Base-by-base conservation (phyloP, 1,284 basidiomycete genomes). In the Ceratobasidium sp. region DNA sequence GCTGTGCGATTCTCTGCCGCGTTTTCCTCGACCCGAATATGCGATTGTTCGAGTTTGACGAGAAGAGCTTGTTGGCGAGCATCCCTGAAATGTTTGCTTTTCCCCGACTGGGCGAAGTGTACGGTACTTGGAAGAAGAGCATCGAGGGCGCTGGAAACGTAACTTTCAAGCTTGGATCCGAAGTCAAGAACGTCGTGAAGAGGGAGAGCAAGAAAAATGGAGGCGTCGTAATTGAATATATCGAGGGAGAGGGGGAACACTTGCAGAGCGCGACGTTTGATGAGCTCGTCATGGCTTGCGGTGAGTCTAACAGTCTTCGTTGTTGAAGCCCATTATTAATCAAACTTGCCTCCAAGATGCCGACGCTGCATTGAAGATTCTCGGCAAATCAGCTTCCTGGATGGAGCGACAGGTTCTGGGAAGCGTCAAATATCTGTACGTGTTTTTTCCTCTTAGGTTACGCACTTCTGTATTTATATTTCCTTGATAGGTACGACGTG, bases 11-110 rank as follows among this genome's bases (percentile, higher is more conserved):
- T 41, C 78, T 88, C 36, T 86, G 86, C 74, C 83, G 86, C 0
- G 84, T 88, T 12, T 88, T 88, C 77, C 83, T 84, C 77, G 85
- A 87, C 72, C 86, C 86, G 2, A 86, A 83, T 76, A 87, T 87
- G 86, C 80, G 83, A 26, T 77, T 85, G 55, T 71, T 58, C 28
- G 36, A 64, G 26, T 62, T 55, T 28, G 46, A 67, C 58, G 61
- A 67, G n/a, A 74, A 52, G 43, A 58, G 60, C 18, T 70, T 72
- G 34, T 43, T 65, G 39, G 67, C 72, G 34, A 74, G 72, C 41
- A 61, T 74, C 36, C 73, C 72, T 2, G 53, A 50, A 14, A 75
- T 73, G 72, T 55, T 58, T 73, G 53, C 61, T 10, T 73, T 73
- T 32, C 72, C 72, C 18, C 45, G 62, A 16, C 23, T 71, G 41